Evolutionary conservation across 2,329 filamentous ascomycete species (phyloP), one percentile per base, ranked within the genome.

Genomic region (Teratosphaeriaceae sp.): DNA sequence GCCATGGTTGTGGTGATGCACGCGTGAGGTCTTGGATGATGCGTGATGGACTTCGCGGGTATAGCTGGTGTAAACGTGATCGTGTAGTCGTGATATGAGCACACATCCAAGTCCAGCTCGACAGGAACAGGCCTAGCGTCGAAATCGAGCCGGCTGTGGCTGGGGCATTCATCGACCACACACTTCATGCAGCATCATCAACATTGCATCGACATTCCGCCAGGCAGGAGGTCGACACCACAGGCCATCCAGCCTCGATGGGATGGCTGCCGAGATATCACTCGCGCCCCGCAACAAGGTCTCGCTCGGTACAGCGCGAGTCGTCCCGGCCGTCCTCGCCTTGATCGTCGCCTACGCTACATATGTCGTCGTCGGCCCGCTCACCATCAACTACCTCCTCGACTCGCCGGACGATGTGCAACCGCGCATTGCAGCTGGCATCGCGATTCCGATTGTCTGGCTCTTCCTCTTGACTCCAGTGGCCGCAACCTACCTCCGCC

Each of bases 401-500:
- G 63, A 70, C 42, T 70, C 74, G 3, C 48, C 56, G 5, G 33
- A 48, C 19, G 59, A 43, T 30, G 46, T 64, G 22, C 39, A 51
- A 3, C 62, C 65, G 59, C 65, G 75, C 68, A 59, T 68, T 45
- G 74, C 76, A 42, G 67, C 80, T 22, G 87, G 81, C 31, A 75
- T 83, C 45, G 79, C 77, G 11, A 76, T 95, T 43, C 70, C 94
- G 34, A 75, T 80, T 21, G 65, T 89, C 19, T 88, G 86, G 65
- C 84, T 84, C 57, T 40, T 89, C 41, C 71, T 94, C 42, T 70
- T 95, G 34, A 53, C 85, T 13, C 71, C 84, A 22, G 76, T 88
- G 57, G 59, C 82, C 19, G 56, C 71, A 23, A 74, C 82, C 16
- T 96, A 94, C 64, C 58, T 84, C 16, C 83, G 88, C 49, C 75